phyloP scores from a whole-genome alignment of 495 filamentous ascomycete genomes.

The Pseudevernia furfuracea region DNA sequence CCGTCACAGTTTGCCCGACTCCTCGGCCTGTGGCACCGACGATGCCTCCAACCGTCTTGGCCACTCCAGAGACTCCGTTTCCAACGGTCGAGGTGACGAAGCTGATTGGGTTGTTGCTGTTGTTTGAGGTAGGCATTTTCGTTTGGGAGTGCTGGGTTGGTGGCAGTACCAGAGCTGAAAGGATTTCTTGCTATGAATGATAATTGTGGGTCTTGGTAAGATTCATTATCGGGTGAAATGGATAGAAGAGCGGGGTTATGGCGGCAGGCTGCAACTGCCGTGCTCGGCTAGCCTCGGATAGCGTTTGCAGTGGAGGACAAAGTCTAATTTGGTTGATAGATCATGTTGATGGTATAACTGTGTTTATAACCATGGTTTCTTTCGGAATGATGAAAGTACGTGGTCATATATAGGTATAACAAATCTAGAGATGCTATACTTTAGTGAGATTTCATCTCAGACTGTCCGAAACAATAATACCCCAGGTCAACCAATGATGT shows the following conservation, averaged over 20 bases:
- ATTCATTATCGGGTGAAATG: background rate
- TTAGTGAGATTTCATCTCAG: no score
- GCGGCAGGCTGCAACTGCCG: background rate
- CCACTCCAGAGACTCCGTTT: constrained; percentile 54
- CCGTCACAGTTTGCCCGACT: constrained; percentile 54
- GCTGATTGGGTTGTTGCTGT: constrained; percentile 30
- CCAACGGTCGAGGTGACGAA: constrained; percentile 48
- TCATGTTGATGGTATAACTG: no score
- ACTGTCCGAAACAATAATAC: no score
- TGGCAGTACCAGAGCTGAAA: background rate
- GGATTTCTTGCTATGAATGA: background rate
- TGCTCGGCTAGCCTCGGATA: background rate
- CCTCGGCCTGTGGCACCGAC: constrained; percentile 60
- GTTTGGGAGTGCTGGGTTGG: background rate
- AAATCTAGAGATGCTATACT: no score
- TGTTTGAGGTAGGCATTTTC: constrained; percentile 20
- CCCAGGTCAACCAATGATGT: no score
- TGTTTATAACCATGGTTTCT: no score
- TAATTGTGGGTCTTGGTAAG: background rate
- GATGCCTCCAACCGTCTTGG: constrained; percentile 61
- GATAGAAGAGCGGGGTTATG: background rate
- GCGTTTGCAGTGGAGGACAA: background rate
- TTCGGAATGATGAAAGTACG: no score
- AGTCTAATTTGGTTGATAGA: no score
- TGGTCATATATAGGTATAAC: no score